Evolutionary conservation across 2,329 filamentous ascomycete species (phyloP), one percentile per base, ranked within the genome.

Genomic region (Colletotrichum sp.): DNA sequence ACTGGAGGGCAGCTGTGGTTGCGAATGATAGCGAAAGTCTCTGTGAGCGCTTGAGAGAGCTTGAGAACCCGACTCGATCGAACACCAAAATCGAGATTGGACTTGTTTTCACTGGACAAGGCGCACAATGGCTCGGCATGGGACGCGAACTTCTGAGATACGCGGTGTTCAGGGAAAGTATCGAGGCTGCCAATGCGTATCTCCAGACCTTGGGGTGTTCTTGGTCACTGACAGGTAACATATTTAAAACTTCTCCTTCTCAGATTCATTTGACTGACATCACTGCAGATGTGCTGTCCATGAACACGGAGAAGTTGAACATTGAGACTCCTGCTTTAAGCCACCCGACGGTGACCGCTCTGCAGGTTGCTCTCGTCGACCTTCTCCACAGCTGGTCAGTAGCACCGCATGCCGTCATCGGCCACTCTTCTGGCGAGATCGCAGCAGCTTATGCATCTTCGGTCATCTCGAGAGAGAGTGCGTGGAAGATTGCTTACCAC

Each of bases 401-500:
- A 24, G 60, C 71, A 1, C 82, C 86, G 5, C 48, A 75, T 3
- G 82, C 81, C 2, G 86, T 87, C 0, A 82, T 88, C 4, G 88
- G 88, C 5, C 88, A 90, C 78, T 88, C 86, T 0, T 87, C 85
- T 1, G 88, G 88, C 3, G 88, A 90, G 77, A 89, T 90, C 18
- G 87, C 80, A 1, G 88, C 88, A 0, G 89, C 87, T 0, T 91
- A 89, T 78, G 87, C 88, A 0, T 85, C 87, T 0, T 88, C 88
- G 9, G 34, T 18, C 36, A 61, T 85, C 3, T 82, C 83, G 2
- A 82, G 88, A 36, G 83, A 88, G 36, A 81, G 84, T 2, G 86
- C 86, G 59, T 86, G 90, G 80, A 82, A 83, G 0, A 84, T 88
- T 18, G 67, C 67, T 13, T 71, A 55, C 39, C 15, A 71, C 18